Percentiles rank a stretch among this genome's conserved stretches.
Conservation (phyloP, 1,139 yeast genomes). For the Blastobotrys persicus region DNA sequence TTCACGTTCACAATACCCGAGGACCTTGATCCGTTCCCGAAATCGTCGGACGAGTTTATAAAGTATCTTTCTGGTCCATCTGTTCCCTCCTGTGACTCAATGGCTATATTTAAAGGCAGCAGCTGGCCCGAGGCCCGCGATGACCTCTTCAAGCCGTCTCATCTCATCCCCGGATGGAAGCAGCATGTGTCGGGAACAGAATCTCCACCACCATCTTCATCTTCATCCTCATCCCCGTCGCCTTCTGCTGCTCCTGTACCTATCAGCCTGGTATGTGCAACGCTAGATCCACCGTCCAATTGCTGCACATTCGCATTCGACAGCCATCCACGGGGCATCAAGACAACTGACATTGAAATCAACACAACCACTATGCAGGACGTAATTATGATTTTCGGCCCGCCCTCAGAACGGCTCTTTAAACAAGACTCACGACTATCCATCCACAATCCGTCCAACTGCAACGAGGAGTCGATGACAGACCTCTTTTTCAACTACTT, state of each 20-base stretch:
- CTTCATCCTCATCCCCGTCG: background rate
- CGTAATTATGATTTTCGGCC: slow-evolving; percentile 33
- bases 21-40: slow-evolving; percentile 7
- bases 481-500: slow-evolving; percentile 35
- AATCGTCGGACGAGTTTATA: slow-evolving; percentile 18
- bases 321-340: slow-evolving; percentile 21
- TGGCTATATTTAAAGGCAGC: slow-evolving; percentile 33
- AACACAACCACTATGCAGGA: slow-evolving; percentile 32
- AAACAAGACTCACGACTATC: slow-evolving; percentile 33
- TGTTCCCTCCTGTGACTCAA: slow-evolving; percentile 28
- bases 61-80: slow-evolving; percentile 21
- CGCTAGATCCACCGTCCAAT: slow-evolving; percentile 17
- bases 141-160: slow-evolving; percentile 6
- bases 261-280: slow-evolving; percentile 20
- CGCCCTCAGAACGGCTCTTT: slow-evolving; percentile 35
- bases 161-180: slow-evolving; percentile 11
- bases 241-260: background rate
- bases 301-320: slow-evolving; percentile 19
- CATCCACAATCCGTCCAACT: slow-evolving; percentile 29
- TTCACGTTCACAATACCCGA: slow-evolving; percentile 29
- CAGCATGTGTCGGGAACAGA: slow-evolving; percentile 4
- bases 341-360: slow-evolving; percentile 18
- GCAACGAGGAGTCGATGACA: slow-evolving; percentile 20
- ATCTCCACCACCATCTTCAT: slow-evolving; percentile 2
- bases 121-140: slow-evolving; percentile 31